phyloP scores from a whole-genome alignment of 208 protist species.

The Crithidia thermophila region DNA sequence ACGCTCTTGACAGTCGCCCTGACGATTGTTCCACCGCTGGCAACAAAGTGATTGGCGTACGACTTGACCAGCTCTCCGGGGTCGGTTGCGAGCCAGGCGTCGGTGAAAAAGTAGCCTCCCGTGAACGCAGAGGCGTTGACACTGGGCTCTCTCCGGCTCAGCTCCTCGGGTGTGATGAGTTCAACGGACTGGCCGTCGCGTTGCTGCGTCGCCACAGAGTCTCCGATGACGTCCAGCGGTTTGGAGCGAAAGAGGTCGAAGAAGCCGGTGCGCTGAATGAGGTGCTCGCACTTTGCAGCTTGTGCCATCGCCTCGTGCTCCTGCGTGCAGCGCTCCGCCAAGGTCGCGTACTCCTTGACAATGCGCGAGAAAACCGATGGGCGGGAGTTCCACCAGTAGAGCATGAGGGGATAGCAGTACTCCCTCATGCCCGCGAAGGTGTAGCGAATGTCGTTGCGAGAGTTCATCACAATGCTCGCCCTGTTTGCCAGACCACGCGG shows the following conservation, averaged over 20 bases:
- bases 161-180: constrained; percentile 12
- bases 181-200: constrained; percentile 6
- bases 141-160: constrained; percentile 15
- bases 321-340: constrained; percentile 20
- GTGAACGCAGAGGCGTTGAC: constrained; percentile 12
- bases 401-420: constrained; percentile 21
- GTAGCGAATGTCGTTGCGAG: constrained; percentile 16
- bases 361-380: constrained; percentile 14
- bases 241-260: constrained; percentile 20
- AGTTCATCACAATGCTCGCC: constrained; percentile 13
- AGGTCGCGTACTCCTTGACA: constrained; percentile 13
- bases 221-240: not conserved
- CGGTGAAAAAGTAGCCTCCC: constrained; percentile 12
- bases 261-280: constrained; percentile 24
- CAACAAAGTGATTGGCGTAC: constrained; percentile 24
- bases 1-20: constrained; percentile 20
- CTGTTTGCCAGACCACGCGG: constrained; percentile 2
- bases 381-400: constrained; percentile 32
- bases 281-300: constrained; percentile 14
- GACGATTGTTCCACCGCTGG: constrained; percentile 19
- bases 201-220: constrained; percentile 1
- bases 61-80: constrained; percentile 20
- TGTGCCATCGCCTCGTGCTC: constrained; percentile 25
- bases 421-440: constrained; percentile 9
- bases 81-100: constrained; percentile 13